phyloP scores from a whole-genome alignment of 148 eudicot genomes.

The Nepenthes gracilis region DNA sequence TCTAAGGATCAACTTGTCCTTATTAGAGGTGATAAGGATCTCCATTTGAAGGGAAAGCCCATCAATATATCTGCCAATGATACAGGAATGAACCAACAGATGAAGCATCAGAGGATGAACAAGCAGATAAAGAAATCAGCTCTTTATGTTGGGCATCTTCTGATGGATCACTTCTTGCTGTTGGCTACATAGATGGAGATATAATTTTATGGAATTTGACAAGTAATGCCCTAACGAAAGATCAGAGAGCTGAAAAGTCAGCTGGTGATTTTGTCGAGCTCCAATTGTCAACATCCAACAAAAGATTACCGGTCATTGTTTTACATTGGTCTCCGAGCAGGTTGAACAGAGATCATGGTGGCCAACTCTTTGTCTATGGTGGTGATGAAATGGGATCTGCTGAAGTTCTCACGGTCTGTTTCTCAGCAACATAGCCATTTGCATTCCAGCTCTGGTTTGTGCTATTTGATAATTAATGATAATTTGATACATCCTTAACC shows the following conservation, averaged over 20 bases:
- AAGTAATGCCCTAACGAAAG: slow-evolving; percentile 21
- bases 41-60: slow-evolving; percentile 25
- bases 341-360: slow-evolving; percentile 23
- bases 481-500: too few species aligned
- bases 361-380: slow-evolving; percentile 82
- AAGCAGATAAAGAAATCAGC: slow-evolving; percentile 69
- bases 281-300: slow-evolving; percentile 63
- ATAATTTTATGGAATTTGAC: slow-evolving; percentile 77
- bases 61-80: slow-evolving; percentile 21
- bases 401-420: slow-evolving; percentile 86
- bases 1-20: slow-evolving; percentile 51
- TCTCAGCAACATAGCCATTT: slow-evolving; percentile 6
- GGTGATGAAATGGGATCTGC: slow-evolving; percentile 91
- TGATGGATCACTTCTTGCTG: slow-evolving; percentile 87
- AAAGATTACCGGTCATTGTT: slow-evolving; percentile 81
- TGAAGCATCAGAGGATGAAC: slow-evolving; percentile 29
- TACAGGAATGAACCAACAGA: slow-evolving; percentile 18
- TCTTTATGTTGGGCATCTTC: slow-evolving; percentile 90
- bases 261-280: slow-evolving; percentile 50
- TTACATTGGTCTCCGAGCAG: slow-evolving; percentile 62
- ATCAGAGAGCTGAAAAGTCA: slow-evolving; percentile 33
- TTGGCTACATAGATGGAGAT: slow-evolving; percentile 96
- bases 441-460: not conserved
- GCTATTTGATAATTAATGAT: not conserved
- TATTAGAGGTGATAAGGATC: slow-evolving; percentile 53